These are phyloP conservation scores for Blumeria hordei DNA, from an alignment of 2,329 filamentous ascomycete genomes.

Conservation along the genomic window DNA sequence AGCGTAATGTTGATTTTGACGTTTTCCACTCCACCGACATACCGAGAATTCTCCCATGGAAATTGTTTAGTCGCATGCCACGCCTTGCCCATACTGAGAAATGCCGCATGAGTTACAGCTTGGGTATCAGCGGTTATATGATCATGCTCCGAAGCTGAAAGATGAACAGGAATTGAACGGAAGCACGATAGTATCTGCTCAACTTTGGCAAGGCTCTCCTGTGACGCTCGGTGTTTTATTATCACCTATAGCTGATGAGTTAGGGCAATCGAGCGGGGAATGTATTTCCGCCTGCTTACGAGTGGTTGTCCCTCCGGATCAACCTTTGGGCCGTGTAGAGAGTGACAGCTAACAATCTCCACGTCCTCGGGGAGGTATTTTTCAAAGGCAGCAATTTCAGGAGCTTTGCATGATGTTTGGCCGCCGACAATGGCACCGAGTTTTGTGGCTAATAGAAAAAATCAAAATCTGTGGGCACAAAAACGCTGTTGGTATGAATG, in stretches of 20 bases:
- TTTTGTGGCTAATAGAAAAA: conserved; percentile 48
- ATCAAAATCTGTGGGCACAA: conserved; percentile 5
- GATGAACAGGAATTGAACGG: conserved; percentile 62
- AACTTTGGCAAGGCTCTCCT: conserved; percentile 53
- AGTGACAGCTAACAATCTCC: conserved; percentile 88
- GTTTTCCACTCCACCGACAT: conserved; percentile 93
- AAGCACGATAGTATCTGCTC: conserved; percentile 64
- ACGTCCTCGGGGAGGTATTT: conserved; percentile 68
- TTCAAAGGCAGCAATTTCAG: conserved; percentile 85
- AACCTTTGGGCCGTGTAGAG: conserved; percentile 77
- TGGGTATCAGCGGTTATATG: conserved; percentile 96
- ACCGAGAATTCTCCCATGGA: conserved; percentile 89
- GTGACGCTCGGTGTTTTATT: conserved; percentile 74
- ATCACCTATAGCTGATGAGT: conserved; percentile 27
- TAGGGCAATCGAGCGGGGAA: not conserved
- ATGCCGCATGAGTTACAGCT: conserved; percentile 91
- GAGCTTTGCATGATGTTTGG: conserved; percentile 94
- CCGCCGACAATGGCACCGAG: conserved; percentile 86
- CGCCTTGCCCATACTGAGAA: conserved; percentile 90
- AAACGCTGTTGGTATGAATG: conserved; percentile 5
- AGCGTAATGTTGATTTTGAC: conserved; percentile 97
- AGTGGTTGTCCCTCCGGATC: conserved; percentile 75
- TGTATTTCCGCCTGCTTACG: conserved; percentile 21
- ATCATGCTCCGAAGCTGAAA: conserved; percentile 73
- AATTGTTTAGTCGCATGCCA: conserved; percentile 93